phyloP scores from a whole-genome alignment of 2,329 filamentous ascomycete genomes.

The Claviceps citrina region DNA sequence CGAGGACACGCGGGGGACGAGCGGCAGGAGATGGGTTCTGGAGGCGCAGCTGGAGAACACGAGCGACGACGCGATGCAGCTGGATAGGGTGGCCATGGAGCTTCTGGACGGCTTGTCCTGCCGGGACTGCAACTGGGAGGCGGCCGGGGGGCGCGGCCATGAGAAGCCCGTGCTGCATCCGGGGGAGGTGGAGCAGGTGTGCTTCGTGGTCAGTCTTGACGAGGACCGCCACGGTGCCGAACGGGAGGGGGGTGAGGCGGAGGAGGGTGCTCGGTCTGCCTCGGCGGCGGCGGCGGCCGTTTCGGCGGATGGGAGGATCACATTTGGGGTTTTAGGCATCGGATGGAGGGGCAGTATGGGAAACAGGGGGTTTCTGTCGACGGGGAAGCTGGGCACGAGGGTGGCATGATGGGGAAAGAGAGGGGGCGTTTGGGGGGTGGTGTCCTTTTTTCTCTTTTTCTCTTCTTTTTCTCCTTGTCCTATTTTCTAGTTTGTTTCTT shows the following conservation, averaged over 20 bases:
- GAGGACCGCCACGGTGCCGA: background rate
- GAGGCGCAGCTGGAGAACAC: slow-evolving; percentile 95
- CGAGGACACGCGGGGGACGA: background rate
- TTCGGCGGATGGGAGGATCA: slow-evolving; percentile 39
- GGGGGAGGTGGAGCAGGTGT: slow-evolving; percentile 50
- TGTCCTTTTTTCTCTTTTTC: background rate
- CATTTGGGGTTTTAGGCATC: slow-evolving; percentile 70
- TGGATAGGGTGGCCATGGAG: slow-evolving; percentile 50
- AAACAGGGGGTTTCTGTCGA: slow-evolving; percentile 72
- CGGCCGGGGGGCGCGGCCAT: no score
- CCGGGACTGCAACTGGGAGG: slow-evolving; percentile 42
- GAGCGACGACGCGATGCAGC: slow-evolving; percentile 64
- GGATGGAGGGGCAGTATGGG: slow-evolving; percentile 86
- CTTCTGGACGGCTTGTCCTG: slow-evolving; percentile 35
- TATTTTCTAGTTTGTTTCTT: background rate
- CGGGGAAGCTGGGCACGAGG: slow-evolving; percentile 58
- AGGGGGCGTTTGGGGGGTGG: background rate
- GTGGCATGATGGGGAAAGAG: slow-evolving; percentile 9
- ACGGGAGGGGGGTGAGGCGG: no score
- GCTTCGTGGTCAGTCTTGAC: slow-evolving; percentile 36
- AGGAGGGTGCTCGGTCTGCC: slow-evolving; percentile 21
- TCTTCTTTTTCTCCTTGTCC: background rate
- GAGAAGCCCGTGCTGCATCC: slow-evolving; percentile 42
- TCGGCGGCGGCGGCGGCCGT: slow-evolving; percentile 18
- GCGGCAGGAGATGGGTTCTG: slow-evolving; percentile 48